These are phyloP conservation scores for Cladosporium sp. DNA, from an alignment of 2,329 filamentous ascomycete genomes.

Conservation along the genomic window DNA sequence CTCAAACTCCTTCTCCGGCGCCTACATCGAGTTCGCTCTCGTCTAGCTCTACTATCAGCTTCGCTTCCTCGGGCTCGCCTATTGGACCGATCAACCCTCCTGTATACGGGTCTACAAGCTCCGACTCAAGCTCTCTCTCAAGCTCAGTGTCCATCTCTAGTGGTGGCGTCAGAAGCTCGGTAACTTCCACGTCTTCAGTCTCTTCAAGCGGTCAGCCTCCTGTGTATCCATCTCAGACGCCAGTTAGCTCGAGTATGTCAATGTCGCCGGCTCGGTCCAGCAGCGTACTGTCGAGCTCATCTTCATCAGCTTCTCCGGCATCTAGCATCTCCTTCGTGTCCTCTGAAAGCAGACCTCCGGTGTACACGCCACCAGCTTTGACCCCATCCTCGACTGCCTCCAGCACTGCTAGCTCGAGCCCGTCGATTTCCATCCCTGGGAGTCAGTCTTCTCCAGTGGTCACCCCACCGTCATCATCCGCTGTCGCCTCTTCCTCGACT, in stretches of 20 bases:
- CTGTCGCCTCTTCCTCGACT: background rate
- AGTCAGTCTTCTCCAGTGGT: background rate
- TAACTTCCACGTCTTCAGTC: constrained; percentile 19
- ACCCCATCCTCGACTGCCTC: constrained; percentile 2
- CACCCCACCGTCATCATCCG: background rate
- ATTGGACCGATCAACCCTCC: constrained; percentile 18
- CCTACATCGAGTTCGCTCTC: background rate
- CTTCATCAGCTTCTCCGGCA: background rate
- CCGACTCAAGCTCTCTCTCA: background rate
- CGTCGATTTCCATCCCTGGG: background rate
- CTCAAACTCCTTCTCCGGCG: background rate
- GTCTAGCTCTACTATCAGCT: constrained; percentile 11
- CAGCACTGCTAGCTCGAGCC: constrained; percentile 8
- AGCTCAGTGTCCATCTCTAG: constrained; percentile 10
- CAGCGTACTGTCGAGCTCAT: constrained; percentile 6
- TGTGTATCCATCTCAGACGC: background rate
- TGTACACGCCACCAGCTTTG: background rate
- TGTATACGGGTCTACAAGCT: background rate
- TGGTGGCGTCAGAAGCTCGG: background rate
- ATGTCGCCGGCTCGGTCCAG: background rate
- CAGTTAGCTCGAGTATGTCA: background rate
- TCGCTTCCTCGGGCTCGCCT: constrained; percentile 14
- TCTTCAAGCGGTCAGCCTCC: background rate
- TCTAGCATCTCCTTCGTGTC: constrained; percentile 13
- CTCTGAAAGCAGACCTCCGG: background rate